A percentile compares a stretch with the other conserved stretches of the same genome.
Evolutionary conservation across 345 rosid genomes (phyloP).

Genomic region (Euphorbia lathyris): DNA sequence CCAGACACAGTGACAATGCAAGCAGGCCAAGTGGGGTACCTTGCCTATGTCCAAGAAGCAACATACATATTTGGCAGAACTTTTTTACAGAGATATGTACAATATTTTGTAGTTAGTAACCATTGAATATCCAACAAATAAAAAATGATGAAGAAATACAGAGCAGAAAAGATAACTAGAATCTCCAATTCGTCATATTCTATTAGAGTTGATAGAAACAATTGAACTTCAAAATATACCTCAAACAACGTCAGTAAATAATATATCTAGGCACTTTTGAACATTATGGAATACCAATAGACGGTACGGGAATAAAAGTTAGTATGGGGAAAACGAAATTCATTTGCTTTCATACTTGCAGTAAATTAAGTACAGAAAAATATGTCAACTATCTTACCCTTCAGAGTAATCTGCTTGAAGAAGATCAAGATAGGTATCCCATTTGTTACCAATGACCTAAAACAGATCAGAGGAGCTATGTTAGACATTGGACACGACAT

Average conservation of each 20-base stretch:
- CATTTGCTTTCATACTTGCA: not conserved
- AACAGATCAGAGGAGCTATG: not conserved
- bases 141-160: not conserved
- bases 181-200: not conserved
- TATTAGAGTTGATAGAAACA: not conserved
- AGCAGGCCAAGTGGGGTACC: no score
- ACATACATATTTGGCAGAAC: no score
- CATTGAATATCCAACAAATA: not conserved
- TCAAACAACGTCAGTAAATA: not conserved
- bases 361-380: not conserved
- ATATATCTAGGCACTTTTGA: not conserved
- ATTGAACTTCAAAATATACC: not conserved
- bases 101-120: not conserved
- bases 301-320: no score
- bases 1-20: no score
- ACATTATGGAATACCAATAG: not conserved
- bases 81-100: no score
- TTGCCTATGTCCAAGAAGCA: no score
- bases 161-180: not conserved
- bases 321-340: not conserved
- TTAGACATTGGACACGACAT: not conserved
- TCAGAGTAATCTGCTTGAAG: conserved; percentile 70
- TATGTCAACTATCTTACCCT: conserved; percentile 37
- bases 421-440: conserved; percentile 75
- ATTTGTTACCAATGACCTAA: conserved; percentile 77